Base-by-base conservation (phyloP, 2,329 filamentous ascomycete genomes). In the Venturia oleaginea region DNA sequence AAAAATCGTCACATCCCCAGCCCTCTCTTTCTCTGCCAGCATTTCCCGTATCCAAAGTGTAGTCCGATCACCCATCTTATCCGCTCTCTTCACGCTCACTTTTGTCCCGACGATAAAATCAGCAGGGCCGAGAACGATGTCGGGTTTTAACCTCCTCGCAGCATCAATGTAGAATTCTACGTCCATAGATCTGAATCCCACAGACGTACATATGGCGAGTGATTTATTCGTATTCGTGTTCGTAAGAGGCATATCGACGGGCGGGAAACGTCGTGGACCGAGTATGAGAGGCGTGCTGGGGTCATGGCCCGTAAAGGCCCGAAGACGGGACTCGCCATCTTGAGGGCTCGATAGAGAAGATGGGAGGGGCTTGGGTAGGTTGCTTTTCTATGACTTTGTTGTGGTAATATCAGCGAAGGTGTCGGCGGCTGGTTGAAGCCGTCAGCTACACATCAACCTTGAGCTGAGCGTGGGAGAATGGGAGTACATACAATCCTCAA, bases 21-120 rank as follows among this genome's bases (percentile, higher is more conserved):
- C 64, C 8, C 17, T 66, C 13, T 73, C 75, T 63, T 76, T 73
- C 34, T 76, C 72, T 19, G 77, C 76, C 42, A 92, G 79, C 61
- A 91, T 85, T 67, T 89, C 84, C 30, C 85, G 83, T 22, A 93
- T 79, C 91, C 92, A 97, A 43, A 84, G 83, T 72, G 94, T 89
- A 0, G 91, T 96, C 65, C 93, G 83, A 71, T 94, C 91, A 30
- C 86, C 87, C 86, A 96, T 97, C 71, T 90, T 92, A 42, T 86
- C 81, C 59, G 89, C 84, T 57, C 92, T 84, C 76, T 95, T 96
- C 11, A 82, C 78, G 2, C 87, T 84, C 0, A 89, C 83, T 4
- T 79, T 68, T 63, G 79, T 68, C 64, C 77, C 69, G 84, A 83
- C 38, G 83, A 80, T 11, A 27, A 87, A 74, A 74, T 99, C 94